These are phyloP conservation scores for Piper betle DNA, from an alignment of 164 flowering plant genomes.

Conservation along the genomic window DNA sequence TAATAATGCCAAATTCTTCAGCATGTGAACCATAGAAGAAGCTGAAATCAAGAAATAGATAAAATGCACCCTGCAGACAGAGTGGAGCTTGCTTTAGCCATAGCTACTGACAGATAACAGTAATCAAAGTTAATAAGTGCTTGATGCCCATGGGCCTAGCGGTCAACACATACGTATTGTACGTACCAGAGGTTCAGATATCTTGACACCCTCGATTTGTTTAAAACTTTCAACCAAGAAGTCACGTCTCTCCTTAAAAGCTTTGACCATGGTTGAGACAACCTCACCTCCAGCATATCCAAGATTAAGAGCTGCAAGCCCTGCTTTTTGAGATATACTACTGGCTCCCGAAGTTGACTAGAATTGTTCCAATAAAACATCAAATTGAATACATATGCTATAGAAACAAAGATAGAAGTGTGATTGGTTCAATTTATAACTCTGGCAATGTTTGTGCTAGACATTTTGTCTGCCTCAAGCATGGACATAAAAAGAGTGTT, in stretches of 20 bases:
- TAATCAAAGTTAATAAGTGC: neutral
- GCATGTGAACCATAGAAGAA: constrained; percentile 68
- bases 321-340: constrained; percentile 94
- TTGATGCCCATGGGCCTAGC: neutral
- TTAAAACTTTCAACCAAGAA: constrained; percentile 58
- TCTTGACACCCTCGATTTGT: constrained; percentile 66
- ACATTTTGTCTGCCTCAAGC: too few species aligned
- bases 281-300: constrained; percentile 94
- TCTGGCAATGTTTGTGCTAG: too few species aligned
- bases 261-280: constrained; percentile 71
- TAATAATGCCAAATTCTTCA: constrained; percentile 69
- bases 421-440: too few species aligned
- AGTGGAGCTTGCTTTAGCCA: neutral
- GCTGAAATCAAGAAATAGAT: constrained; percentile 79
- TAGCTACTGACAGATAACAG: neutral
- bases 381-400: neutral
- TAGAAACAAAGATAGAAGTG: too few species aligned
- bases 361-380: constrained; percentile 6
- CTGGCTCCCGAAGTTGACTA: constrained; percentile 96
- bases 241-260: constrained; percentile 80
- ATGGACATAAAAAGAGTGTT: too few species aligned
- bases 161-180: neutral
- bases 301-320: constrained; percentile 78
- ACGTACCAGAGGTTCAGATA: constrained; percentile 83
- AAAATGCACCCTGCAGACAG: constrained; percentile 85